Conservation (phyloP, 192 early-diverging fungal species). For the Backusella mclennaniae region DNA sequence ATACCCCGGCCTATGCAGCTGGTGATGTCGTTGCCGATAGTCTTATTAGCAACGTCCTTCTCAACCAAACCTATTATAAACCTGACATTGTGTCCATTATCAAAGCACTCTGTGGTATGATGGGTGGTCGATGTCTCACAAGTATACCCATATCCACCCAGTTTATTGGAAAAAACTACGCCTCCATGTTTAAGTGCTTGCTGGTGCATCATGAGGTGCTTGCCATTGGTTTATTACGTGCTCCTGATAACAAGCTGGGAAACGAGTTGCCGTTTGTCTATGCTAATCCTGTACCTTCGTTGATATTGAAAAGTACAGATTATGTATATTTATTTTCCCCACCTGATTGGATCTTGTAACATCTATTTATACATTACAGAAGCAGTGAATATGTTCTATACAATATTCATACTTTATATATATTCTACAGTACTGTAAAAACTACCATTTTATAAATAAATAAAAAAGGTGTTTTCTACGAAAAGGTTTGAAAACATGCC, state of each 20-base stretch:
- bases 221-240: constrained; percentile 50
- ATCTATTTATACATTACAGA: no score
- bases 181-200: constrained; percentile 46
- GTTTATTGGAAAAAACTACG: constrained; percentile 51
- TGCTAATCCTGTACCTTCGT: constrained; percentile 59
- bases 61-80: constrained; percentile 49
- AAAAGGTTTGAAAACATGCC: no score
- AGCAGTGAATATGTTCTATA: neutral
- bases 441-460: no score
- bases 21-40: constrained; percentile 56
- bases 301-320: constrained; percentile 54
- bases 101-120: constrained; percentile 58
- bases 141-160: constrained; percentile 40
- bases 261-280: constrained; percentile 66
- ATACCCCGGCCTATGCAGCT: constrained; percentile 60
- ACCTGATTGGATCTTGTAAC: constrained; percentile 1
- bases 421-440: neutral
- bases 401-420: neutral
- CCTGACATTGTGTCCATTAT: constrained; percentile 56
- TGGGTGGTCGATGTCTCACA: constrained; percentile 31
- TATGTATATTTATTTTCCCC: constrained; percentile 47
- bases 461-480: no score
- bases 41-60: constrained; percentile 53
- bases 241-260: constrained; percentile 38
- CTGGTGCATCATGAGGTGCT: constrained; percentile 49